Conservation (phyloP, 2,329 filamentous ascomycete genomes). For the Pleoardoris graminearum region DNA sequence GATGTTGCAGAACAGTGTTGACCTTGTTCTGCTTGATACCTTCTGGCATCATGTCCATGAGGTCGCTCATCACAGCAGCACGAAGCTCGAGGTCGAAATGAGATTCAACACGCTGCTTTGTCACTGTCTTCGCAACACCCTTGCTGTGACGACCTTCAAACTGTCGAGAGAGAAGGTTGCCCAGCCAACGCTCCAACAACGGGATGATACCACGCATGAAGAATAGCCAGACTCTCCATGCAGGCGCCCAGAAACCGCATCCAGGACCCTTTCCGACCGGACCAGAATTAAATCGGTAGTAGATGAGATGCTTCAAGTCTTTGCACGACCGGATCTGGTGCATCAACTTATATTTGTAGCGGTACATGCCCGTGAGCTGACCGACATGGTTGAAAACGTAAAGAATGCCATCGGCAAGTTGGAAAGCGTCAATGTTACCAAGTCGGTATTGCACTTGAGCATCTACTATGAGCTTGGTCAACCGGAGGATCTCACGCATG, state of each 20-base stretch:
- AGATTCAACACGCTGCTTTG: slow-evolving; percentile 97
- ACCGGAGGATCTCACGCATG: slow-evolving; percentile 93
- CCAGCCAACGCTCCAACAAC: slow-evolving; percentile 93
- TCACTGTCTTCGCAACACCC: slow-evolving; percentile 97
- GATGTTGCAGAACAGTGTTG: slow-evolving; percentile 93
- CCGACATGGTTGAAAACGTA: slow-evolving; percentile 99
- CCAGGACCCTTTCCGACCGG: slow-evolving; percentile 96
- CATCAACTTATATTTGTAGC: slow-evolving; percentile 99
- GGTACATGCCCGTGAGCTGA: slow-evolving; percentile 98
- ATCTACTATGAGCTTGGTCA: slow-evolving; percentile 98
- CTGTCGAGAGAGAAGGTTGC: slow-evolving; percentile 92
- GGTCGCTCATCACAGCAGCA: slow-evolving; percentile 96
- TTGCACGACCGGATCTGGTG: slow-evolving; percentile 99
- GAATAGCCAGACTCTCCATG: slow-evolving; percentile 98
- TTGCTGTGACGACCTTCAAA: slow-evolving; percentile 99
- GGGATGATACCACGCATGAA: slow-evolving; percentile 99
- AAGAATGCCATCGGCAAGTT: slow-evolving; percentile 96
- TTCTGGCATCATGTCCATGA: slow-evolving; percentile 99
- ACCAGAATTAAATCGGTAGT: slow-evolving; percentile 97
- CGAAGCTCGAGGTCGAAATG: slow-evolving; percentile 97
- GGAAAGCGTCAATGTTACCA: slow-evolving; percentile 98
- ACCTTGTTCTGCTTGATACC: slow-evolving; percentile 99
- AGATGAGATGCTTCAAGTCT: slow-evolving; percentile 97
- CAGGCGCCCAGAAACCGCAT: slow-evolving; percentile 98
- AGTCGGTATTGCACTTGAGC: slow-evolving; percentile 97